phyloP scores from a whole-genome alignment of 2,329 filamentous ascomycete species.

The Penicillium hordei region DNA sequence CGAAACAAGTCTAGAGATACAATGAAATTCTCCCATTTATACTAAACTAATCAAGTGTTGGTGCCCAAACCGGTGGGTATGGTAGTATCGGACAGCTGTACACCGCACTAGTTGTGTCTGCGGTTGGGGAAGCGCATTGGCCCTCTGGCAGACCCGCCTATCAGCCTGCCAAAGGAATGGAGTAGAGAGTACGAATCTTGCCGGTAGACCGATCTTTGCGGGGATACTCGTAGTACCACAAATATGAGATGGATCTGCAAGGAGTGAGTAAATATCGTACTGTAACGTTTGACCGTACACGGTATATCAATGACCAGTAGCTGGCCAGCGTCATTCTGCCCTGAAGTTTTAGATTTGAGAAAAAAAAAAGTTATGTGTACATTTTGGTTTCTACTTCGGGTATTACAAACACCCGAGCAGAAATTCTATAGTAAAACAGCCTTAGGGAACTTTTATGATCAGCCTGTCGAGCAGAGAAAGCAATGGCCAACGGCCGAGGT shows the following conservation, averaged over 20 bases:
- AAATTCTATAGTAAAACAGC: constrained; percentile 8
- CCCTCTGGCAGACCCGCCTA: background rate
- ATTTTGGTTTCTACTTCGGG: constrained; percentile 5
- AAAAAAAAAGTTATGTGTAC: constrained; percentile 7
- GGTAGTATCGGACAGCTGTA: background rate
- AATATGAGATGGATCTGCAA: background rate
- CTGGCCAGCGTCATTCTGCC: background rate
- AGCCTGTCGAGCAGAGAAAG: background rate
- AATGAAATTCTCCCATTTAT: background rate
- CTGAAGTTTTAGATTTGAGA: background rate
- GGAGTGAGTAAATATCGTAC: background rate
- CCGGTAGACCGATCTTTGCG: background rate
- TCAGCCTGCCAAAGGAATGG: background rate
- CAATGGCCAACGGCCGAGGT: background rate
- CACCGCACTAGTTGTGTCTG: background rate
- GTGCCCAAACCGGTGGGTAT: constrained; percentile 4
- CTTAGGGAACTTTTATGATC: background rate
- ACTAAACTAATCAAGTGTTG: background rate
- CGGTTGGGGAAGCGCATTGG: background rate
- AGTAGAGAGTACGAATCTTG: background rate
- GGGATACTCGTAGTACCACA: background rate
- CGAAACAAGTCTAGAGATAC: background rate
- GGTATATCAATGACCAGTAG: background rate
- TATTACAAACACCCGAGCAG: background rate
- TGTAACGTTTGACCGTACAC: background rate